phyloP scores from a whole-genome alignment of 345 rosid genomes.

The Melaleuca quinquenervia region DNA sequence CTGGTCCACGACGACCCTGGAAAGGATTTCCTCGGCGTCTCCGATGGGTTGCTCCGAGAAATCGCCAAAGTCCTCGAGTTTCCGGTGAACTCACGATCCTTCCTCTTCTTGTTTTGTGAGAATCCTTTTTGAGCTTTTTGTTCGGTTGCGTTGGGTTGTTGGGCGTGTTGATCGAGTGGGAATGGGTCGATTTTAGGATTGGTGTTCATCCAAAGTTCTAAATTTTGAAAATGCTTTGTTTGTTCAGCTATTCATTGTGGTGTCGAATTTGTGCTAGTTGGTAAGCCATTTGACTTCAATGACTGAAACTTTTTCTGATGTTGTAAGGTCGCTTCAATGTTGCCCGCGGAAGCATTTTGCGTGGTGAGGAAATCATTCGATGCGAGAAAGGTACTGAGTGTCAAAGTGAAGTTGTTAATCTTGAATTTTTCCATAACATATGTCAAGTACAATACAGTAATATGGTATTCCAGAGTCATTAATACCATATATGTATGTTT shows the following conservation, averaged over 20 bases:
- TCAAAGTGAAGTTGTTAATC: not conserved
- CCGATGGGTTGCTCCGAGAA: conserved; percentile 60
- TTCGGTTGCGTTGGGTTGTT: not conserved
- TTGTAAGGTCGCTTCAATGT: conserved; percentile 74
- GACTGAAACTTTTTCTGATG: not conserved
- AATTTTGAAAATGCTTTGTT: not conserved
- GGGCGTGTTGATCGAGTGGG: not conserved
- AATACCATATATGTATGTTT: not conserved
- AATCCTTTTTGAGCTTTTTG: not conserved
- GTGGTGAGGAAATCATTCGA: conserved; percentile 92
- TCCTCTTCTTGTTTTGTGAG: not conserved
- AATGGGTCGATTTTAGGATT: not conserved
- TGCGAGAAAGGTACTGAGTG: conserved; percentile 61
- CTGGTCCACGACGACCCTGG: conserved; percentile 75
- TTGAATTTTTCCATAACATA: not conserved
- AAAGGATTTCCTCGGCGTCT: conserved; percentile 56
- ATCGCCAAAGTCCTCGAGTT: conserved; percentile 75
- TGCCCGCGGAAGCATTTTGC: conserved; percentile 73
- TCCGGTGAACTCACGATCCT: conserved; percentile 31
- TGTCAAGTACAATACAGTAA: not conserved
- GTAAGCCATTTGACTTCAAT: not conserved
- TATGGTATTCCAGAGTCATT: not conserved
- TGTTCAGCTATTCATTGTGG: not conserved
- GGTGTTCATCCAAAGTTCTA: not conserved
- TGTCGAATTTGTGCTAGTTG: not conserved